A percentile compares a stretch with the other conserved stretches of the same genome.
phyloP scores from a whole-genome alignment of 2,329 filamentous ascomycete genomes.

The Monilinia fructicola region DNA sequence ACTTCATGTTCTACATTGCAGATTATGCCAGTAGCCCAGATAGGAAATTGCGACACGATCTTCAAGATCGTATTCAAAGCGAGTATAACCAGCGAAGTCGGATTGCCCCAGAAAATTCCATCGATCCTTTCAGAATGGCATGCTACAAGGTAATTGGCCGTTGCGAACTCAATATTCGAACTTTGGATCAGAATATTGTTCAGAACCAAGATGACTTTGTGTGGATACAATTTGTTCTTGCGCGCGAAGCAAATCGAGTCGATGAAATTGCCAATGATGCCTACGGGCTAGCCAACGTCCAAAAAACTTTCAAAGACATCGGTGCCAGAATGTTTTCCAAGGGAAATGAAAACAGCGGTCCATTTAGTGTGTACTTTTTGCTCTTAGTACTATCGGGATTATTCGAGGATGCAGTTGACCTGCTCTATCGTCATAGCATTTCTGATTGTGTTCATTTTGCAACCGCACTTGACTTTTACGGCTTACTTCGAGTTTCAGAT shows the following conservation, averaged over 20 bases:
- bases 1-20: conserved; percentile 83
- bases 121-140: conserved; percentile 93
- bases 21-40: conserved; percentile 79
- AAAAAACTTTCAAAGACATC: conserved; percentile 80
- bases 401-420: conserved; percentile 91
- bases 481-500: conserved; percentile 82
- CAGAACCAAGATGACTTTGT: conserved; percentile 65
- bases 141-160: conserved; percentile 97
- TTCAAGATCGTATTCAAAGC: conserved; percentile 84
- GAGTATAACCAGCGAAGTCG: conserved; percentile 85
- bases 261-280: conserved; percentile 65
- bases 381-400: conserved; percentile 86
- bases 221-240: conserved; percentile 70
- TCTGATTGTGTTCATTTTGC: conserved; percentile 94
- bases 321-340: conserved; percentile 89
- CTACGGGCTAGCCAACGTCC: conserved; percentile 66
- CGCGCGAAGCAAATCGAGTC: conserved; percentile 62
- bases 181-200: conserved; percentile 54
- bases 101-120: conserved; percentile 79
- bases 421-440: conserved; percentile 88
- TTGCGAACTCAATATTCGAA: conserved; percentile 64
- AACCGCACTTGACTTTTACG: conserved; percentile 84
- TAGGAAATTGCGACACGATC: conserved; percentile 70
- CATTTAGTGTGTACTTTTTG: conserved; percentile 90
- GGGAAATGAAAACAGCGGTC: conserved; percentile 66